Evolutionary conservation across 75 land plant species (phyloP), one percentile per base, ranked within the genome.

Genomic region (Cryptomeria japonica): DNA sequence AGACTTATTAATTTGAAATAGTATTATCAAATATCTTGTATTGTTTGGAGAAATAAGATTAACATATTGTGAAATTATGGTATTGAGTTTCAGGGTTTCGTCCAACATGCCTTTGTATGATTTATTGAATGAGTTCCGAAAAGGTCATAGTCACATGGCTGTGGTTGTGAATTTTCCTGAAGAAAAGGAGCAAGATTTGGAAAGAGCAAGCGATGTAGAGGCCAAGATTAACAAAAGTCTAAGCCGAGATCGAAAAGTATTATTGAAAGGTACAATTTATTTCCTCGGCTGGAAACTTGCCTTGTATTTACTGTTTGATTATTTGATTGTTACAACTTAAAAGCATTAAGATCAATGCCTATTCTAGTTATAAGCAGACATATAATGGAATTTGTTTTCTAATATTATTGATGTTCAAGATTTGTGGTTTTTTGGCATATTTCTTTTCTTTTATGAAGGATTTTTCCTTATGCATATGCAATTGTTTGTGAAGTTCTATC

Each of bases 81-180:
- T 19, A 22, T 58, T 58, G 70, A 25, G 70, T 64, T 64, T 64
- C 70, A 64, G 70, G n/a, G 88, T 89, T 56, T 68, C 89, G 32
- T 49, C 70, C 16, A 32, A 70, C 22, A 75, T 89, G 88, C 90
- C 90, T 37, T 77, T 89, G 53, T 89, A 89, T 89, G 90, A 89
- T 61, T 86, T 89, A 41, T 76, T 88, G 51, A 88, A 88, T 44
- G 89, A 88, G 88, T 85, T 88, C 42, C 89, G 56, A 14, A 88
- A 88, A 76, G 90, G 90, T 15, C 90, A 89, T 47, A 89, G 88
- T 53, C 90, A 89, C 75, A 89, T 89, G 90, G 90, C 90, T 37
- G 90, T 87, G 36, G 90, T 89, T 22, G 70, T 64, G 70, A 7
- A 25, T 25, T 64, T 64, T 28, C 31, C n/a, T 25, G 70, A 14